Evolutionary conservation across 306 rosid species (phyloP), one percentile per base, ranked within the genome.

Genomic region (Quercus engelmannii): DNA sequence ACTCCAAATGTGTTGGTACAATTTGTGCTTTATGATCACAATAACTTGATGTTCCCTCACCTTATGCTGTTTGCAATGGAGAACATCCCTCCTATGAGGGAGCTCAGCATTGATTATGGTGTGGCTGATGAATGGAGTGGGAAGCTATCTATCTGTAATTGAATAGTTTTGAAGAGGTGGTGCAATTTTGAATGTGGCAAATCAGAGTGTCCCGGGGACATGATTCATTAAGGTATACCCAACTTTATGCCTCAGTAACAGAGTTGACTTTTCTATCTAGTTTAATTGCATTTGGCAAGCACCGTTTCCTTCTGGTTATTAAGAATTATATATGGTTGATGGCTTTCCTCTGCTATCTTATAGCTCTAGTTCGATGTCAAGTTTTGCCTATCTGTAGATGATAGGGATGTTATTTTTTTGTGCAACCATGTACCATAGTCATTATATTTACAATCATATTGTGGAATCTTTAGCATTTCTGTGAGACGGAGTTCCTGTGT

Each of bases 31-130:
- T 93, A 80, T 84, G 99, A 95, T 87, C 97, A 93, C 87, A 89
- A 90, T 71, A 95, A 89, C 82, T 79, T 91, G 82, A 89, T 93
- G 97, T 95, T 93, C 81, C 99, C 98, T 75, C 98, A 82, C 87
- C 88, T 91, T 75, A 93, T 95, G 99, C 85, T 92, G 65, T 95
- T 95, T 69, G 98, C 99, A 73, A 81, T 89, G 97, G 99, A 95
- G 86, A 95, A 86, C 85, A 91, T 95, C 83, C 99, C 99, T 80
- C 99, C 99, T 63, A 65, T 95, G 93, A 91, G 99, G 86, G 99
- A 95, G 89, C 89, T 95, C 63, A 91, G 99, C 89, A 93, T 95
- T 85, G 99, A 95, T 77, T 95, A 95, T 54, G 99, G 99, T 30
- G 92, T 93, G 78, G 89, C 91, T 84, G 96, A 90, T 81, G 98